These are phyloP conservation scores for Fomitopsis betulina DNA, from an alignment of 1,284 basidiomycete genomes.

Conservation along the genomic window DNA sequence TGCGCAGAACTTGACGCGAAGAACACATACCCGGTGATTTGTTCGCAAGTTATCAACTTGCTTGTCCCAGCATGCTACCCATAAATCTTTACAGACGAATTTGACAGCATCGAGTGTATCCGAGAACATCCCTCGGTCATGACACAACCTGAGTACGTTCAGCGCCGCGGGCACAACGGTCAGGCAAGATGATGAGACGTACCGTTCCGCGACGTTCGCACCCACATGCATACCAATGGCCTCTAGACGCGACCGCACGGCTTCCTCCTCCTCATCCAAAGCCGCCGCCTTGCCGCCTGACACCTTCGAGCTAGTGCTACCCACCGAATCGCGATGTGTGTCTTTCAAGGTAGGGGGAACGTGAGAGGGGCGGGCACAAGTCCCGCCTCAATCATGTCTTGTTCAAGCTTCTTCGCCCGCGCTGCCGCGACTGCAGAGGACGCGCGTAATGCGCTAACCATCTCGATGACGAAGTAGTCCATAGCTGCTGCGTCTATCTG, in stretches of 20 bases:
- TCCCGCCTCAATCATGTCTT: constrained; percentile 72
- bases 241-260: constrained; percentile 67
- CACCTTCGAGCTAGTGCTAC: constrained; percentile 38
- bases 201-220: constrained; percentile 84
- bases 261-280: constrained; percentile 71
- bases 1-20: not conserved
- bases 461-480: constrained; percentile 83
- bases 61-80: constrained; percentile 85
- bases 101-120: constrained; percentile 91
- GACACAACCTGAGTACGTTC: constrained; percentile 52
- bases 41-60: constrained; percentile 95
- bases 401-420: constrained; percentile 60
- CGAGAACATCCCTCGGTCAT: constrained; percentile 69
- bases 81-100: constrained; percentile 96
- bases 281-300: constrained; percentile 18
- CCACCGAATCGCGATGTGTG: constrained; percentile 49
- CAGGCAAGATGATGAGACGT: constrained; percentile 18
- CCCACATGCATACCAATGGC: constrained; percentile 86
- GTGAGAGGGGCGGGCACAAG: constrained; percentile 46
- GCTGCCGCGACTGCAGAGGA: constrained; percentile 69
- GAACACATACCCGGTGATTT: constrained; percentile 73
- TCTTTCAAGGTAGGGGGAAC: constrained; percentile 39
- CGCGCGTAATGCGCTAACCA: constrained; percentile 65
- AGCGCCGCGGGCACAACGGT: not conserved
- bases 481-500: constrained; percentile 74